Evolutionary conservation across 2,329 filamentous ascomycete genomes (phyloP).

Genomic region (Trichophyton benhamiae): DNA sequence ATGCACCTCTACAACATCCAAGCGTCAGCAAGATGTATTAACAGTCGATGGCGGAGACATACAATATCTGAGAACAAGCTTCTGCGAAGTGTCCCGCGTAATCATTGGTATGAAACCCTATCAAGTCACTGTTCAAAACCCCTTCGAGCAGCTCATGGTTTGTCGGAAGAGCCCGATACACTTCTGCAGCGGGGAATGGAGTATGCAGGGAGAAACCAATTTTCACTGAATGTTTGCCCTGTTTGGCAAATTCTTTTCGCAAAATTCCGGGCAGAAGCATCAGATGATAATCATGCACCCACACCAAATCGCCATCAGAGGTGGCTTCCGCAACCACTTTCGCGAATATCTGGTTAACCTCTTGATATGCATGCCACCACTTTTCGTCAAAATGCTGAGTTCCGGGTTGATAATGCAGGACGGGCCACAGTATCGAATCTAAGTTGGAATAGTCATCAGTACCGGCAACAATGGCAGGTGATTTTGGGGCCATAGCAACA

Average conservation of each 20-base stretch:
- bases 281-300: constrained; percentile 90
- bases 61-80: constrained; percentile 78
- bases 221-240: constrained; percentile 63
- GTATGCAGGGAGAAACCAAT: constrained; percentile 91
- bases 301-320: constrained; percentile 80
- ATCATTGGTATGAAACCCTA: constrained; percentile 91
- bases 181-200: constrained; percentile 92
- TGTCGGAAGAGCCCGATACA: constrained; percentile 73
- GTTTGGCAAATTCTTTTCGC: constrained; percentile 58
- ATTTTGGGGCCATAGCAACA: neutral
- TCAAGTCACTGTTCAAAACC: constrained; percentile 76
- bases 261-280: constrained; percentile 80
- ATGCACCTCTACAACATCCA: constrained; percentile 56
- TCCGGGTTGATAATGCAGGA: constrained; percentile 92
- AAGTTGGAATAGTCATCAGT: neutral
- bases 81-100: constrained; percentile 90
- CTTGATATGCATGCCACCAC: constrained; percentile 84
- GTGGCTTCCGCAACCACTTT: constrained; percentile 78
- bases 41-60: constrained; percentile 21
- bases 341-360: constrained; percentile 85
- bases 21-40: neutral
- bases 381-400: constrained; percentile 88
- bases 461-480: neutral
- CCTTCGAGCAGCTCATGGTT: constrained; percentile 85
- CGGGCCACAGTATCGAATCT: constrained; percentile 93